Conservation (phyloP, 2,329 filamentous ascomycete species). For the Rosellinia necatrix region DNA sequence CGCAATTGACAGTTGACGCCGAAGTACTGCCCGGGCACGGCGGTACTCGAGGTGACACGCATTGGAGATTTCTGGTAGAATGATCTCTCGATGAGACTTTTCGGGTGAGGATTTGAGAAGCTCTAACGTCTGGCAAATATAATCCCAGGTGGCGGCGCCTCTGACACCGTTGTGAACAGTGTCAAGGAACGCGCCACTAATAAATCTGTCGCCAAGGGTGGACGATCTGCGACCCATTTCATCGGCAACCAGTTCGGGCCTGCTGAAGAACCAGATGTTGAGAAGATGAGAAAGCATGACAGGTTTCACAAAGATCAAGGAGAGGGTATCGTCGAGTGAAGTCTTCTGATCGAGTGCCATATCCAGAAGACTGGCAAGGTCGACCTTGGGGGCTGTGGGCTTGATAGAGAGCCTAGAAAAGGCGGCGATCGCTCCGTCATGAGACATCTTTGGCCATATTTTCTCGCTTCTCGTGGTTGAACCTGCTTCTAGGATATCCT, state of each 20-base stretch:
- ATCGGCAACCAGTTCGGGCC: conserved; percentile 50
- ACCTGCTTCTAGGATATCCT: conserved; percentile 47
- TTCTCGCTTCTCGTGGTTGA: conserved; percentile 39
- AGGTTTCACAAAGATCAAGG: conserved; percentile 42
- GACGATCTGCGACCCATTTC: conserved; percentile 49
- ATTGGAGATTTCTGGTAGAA: conserved; percentile 54
- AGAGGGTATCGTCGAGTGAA: conserved; percentile 42
- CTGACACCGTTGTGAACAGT: conserved; percentile 44
- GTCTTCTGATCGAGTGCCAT: conserved; percentile 43
- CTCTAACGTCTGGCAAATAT: conserved; percentile 45
- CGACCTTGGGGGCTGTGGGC: conserved; percentile 34
- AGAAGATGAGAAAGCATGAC: conserved; percentile 42
- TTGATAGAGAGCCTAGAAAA: conserved; percentile 43
- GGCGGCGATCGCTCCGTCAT: conserved; percentile 37
- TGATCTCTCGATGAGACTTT: conserved; percentile 40
- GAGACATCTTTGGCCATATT: conserved; percentile 37
- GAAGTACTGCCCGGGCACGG: conserved; percentile 46
- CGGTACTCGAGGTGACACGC: conserved; percentile 50
- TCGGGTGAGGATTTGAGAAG: conserved; percentile 36
- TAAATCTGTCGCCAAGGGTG: conserved; percentile 47
- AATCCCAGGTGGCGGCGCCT: conserved; percentile 47
- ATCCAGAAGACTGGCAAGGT: conserved; percentile 40
- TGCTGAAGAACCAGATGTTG: conserved; percentile 46
- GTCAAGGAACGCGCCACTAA: conserved; percentile 50
- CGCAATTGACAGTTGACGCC: conserved; percentile 45